These are phyloP conservation scores for Mycena alexandri DNA, from an alignment of 768 basidiomycete species.

Conservation along the genomic window DNA sequence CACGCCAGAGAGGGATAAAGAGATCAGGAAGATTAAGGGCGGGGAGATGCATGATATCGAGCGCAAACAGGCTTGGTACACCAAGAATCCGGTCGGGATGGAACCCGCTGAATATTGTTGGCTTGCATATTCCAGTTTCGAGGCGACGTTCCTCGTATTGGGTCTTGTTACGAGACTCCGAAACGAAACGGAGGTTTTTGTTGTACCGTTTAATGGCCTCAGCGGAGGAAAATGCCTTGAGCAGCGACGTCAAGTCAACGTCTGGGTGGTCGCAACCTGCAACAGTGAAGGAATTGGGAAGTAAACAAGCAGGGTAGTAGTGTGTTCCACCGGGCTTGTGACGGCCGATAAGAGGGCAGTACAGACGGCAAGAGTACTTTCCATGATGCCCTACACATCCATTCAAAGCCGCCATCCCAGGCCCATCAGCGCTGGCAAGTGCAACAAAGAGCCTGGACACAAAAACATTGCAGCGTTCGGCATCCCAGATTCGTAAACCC, in stretches of 20 bases:
- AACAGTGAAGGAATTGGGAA: slow-evolving; percentile 42
- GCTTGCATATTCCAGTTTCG: slow-evolving; percentile 48
- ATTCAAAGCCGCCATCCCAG: slow-evolving; percentile 44
- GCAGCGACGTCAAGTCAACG: slow-evolving; percentile 37
- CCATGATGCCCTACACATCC: slow-evolving; percentile 44
- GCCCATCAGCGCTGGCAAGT: slow-evolving; percentile 41
- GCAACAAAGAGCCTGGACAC: slow-evolving; percentile 28
- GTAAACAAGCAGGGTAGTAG: slow-evolving; percentile 50
- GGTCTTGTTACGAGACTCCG: slow-evolving; percentile 36
- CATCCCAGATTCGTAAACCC: slow-evolving; percentile 44
- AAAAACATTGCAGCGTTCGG: slow-evolving; percentile 42
- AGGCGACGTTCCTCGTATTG: slow-evolving; percentile 44
- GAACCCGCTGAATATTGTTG: slow-evolving; percentile 45
- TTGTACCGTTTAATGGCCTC: slow-evolving; percentile 33
- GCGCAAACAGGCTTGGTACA: slow-evolving; percentile 41
- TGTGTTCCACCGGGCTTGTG: slow-evolving; percentile 40
- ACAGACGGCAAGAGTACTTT: slow-evolving; percentile 17
- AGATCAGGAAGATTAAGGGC: slow-evolving; percentile 44
- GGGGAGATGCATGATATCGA: slow-evolving; percentile 49
- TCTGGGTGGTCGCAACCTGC: slow-evolving; percentile 47
- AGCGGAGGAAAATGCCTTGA: slow-evolving; percentile 10
- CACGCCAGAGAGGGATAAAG: slow-evolving; percentile 41
- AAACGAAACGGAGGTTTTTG: slow-evolving; percentile 36
- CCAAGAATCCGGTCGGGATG: slow-evolving; percentile 24
- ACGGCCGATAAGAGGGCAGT: slow-evolving; percentile 40